These are phyloP conservation scores for Exophiala phaeomuriformis DNA, from an alignment of 2,329 filamentous ascomycete genomes.

Conservation along the genomic window DNA sequence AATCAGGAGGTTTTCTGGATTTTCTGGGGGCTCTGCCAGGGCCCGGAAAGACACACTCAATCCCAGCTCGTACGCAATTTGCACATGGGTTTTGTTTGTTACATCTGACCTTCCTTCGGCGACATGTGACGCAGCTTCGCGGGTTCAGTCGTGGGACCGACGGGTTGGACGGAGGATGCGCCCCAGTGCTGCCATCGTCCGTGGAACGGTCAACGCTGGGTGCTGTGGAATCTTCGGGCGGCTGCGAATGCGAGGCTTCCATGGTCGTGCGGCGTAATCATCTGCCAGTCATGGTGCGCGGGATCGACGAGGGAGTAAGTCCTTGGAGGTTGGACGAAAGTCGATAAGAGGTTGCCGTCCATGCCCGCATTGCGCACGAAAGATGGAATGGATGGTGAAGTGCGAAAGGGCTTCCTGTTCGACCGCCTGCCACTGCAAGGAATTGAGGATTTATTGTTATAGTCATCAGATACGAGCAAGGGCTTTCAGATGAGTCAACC, in stretches of 20 bases:
- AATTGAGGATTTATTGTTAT: too few species aligned
- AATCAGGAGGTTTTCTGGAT: conserved; percentile 50
- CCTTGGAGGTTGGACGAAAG: too few species aligned
- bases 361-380: too few species aligned
- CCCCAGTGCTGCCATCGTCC: not conserved
- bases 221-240: not conserved
- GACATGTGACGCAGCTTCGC: conserved; percentile 43
- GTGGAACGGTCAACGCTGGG: not conserved
- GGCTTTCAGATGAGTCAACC: too few species aligned
- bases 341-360: too few species aligned
- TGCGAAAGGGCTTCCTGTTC: too few species aligned
- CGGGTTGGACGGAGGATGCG: not conserved
- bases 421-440: too few species aligned
- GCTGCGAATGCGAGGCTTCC: not conserved
- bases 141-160: conserved; percentile 29
- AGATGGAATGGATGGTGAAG: not conserved
- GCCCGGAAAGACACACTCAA: conserved; percentile 56
- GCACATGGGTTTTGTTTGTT: conserved; percentile 44
- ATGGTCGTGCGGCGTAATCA: not conserved
- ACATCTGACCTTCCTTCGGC: conserved; percentile 43
- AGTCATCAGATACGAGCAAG: too few species aligned
- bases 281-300: not conserved
- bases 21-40: conserved; percentile 55
- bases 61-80: conserved; percentile 44
- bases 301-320: not conserved